Conservation (phyloP, 2,329 filamentous ascomycete species). For the Monosporascus sp. region DNA sequence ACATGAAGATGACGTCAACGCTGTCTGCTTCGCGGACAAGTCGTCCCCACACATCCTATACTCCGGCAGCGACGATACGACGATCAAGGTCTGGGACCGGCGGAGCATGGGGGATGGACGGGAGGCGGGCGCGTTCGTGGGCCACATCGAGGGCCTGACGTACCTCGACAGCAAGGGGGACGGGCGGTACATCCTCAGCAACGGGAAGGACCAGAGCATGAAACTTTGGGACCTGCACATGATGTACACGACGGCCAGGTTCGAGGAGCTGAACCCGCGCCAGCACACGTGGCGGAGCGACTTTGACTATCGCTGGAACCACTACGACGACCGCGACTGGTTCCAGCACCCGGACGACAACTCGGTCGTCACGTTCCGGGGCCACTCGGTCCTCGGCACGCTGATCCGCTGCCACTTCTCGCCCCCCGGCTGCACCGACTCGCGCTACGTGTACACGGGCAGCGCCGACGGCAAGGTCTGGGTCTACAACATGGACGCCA, state of each 20-base stretch:
- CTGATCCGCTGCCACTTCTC: constrained; percentile 95
- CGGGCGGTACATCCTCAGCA: constrained; percentile 80
- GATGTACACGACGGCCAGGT: constrained; percentile 71
- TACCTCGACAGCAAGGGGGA: constrained; percentile 68
- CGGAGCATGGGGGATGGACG: constrained; percentile 84
- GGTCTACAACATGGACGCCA: constrained; percentile 91
- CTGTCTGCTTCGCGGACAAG: constrained; percentile 90
- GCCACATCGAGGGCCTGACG: constrained; percentile 61
- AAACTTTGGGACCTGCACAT: constrained; percentile 94
- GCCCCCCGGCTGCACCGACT: constrained; percentile 78
- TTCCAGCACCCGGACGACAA: constrained; percentile 78
- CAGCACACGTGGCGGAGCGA: constrained; percentile 47
- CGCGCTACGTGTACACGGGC: constrained; percentile 87
- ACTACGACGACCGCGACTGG: constrained; percentile 61
- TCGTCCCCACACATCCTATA: constrained; percentile 89
- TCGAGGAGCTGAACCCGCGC: constrained; percentile 50
- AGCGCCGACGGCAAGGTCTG: constrained; percentile 86
- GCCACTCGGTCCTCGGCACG: constrained; percentile 82
- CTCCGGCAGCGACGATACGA: constrained; percentile 90
- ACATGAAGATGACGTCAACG: constrained; percentile 87
- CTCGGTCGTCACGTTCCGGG: constrained; percentile 87
- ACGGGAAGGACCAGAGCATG: constrained; percentile 94
- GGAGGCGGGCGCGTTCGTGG: constrained; percentile 60
- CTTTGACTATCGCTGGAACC: constrained; percentile 71
- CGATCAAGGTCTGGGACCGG: constrained; percentile 93